A percentile compares a stretch with the other conserved stretches of the same genome.
Evolutionary conservation across 345 rosid species (phyloP).

Genomic region (Noccaea bulbosa): DNA sequence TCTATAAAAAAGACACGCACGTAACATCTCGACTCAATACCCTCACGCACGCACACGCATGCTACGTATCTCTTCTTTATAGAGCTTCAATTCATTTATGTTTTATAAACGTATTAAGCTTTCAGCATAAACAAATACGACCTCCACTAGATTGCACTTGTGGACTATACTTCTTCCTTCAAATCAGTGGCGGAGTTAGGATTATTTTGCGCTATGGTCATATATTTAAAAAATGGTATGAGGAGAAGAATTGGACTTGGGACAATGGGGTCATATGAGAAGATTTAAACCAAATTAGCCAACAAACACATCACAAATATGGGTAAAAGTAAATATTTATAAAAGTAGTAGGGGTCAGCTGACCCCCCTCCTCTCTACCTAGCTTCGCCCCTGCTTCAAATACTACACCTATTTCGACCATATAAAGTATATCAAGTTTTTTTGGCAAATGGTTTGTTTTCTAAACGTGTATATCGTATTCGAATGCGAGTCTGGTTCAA

Average conservation of each 20-base stretch:
- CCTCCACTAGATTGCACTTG: not conserved
- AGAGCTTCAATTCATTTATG: conserved; percentile 8
- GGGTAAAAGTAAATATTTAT: no score
- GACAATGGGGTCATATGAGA: no score
- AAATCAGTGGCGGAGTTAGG: no score
- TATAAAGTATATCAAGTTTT: not conserved
- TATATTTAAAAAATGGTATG: no score
- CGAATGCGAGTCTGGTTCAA: no score
- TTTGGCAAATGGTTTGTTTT: not conserved
- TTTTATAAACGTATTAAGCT: conserved; percentile 10
- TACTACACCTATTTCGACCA: not conserved
- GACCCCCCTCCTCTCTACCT: no score
- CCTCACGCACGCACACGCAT: conserved; percentile 43
- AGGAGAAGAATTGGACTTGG: no score
- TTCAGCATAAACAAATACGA: not conserved
- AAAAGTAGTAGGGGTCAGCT: no score
- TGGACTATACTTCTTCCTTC: not conserved
- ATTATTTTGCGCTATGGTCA: no score
- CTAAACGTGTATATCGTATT: not conserved
- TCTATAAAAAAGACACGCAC: conserved; percentile 45
- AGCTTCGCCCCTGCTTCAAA: no score
- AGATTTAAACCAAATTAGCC: no score
- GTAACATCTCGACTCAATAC: conserved; percentile 39
- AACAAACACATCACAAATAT: no score
- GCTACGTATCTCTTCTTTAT: conserved; percentile 30